Base-by-base conservation (phyloP, 805 yeast species). In the Tetrapisispora iriomotensis region DNA sequence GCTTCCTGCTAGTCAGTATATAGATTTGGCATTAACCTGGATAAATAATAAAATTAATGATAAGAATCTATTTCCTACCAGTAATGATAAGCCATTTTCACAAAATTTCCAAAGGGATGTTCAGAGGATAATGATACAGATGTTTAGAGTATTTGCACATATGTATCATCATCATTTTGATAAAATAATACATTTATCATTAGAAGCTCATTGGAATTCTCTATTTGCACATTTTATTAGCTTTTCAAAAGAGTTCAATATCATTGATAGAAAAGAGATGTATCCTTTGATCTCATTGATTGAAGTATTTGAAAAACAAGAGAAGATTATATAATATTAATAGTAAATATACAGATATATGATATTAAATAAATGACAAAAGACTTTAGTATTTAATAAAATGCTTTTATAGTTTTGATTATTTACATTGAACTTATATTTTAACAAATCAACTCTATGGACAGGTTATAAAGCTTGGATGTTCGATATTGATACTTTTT, bases 141-240 rank as follows among this genome's bases (percentile, higher is more conserved):
- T 92, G 86, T 87, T 92, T 56, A 73, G 97, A 49, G 84, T 92
- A 13, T 88, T 90, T 64, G 98, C 98, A 4, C 95, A 88, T 56
- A 78, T 92, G 28, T 92, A 88, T 59, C 84, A 86, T 63, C 86
- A 87, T 59, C 98, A 92, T 60, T 92, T 87, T 61, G 98, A 90
- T 48, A 86, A 82, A 56, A 74, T 90, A 19, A 77, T 90, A n/a
- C 96, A 92, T 59, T 64, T 92, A 43, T 80, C 94, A 2, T 62
- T 92, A 43, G 98, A 92, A 58, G 96, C 97, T 1, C 97, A 92
- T 59, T 92, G 95, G 95, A 92, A 92, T 61, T 88, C 97, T 3
- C 84, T 88, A 51, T 92, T 94, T 63, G 92, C 95, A 13, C 98
- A 92, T 58, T 92, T 83, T 54, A 74, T 90, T 32, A 81, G 95